Evolutionary conservation across 306 rosid genomes (phyloP), one percentile per base, ranked within the genome.

Genomic region (Carpinus viminea): DNA sequence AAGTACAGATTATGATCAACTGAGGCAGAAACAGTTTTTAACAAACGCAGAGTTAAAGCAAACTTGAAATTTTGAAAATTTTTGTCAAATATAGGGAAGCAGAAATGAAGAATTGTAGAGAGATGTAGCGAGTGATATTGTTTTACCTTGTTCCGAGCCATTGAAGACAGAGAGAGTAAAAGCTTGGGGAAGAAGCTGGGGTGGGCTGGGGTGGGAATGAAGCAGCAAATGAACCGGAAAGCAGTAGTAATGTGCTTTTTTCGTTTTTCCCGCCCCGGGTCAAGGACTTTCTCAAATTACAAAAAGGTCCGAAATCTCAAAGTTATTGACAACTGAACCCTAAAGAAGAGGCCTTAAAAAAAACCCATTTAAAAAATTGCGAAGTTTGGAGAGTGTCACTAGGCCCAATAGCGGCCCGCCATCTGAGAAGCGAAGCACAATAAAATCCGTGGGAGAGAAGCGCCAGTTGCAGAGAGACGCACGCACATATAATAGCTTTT

Each of bases 81-180:
- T 2, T 18, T 15, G 65, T 20, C 13, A 57, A 57, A 3, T 34
- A 16, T 7, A 34, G 45, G 3, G 47, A 18, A 68, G 50, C n/a
- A 66, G 17, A 38, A 66, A 38, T 41, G 26, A 68, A 41, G 28
- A 41, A 68, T 66, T 4, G 7, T 18, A 38, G n/a, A 36, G 50
- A 17, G 17, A 8, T n/a, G 26, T 66, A 1, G 50, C 2, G 24
- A 17, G 24, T 7, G 48, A 66, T 36, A 68, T 66, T 13, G 52
- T 16, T 5, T 74, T 72, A 89, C 98, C 95, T 77, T 93, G 88
- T 86, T 87, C 41, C 97, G 88, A 75, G 97, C 91, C 98, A 93
- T 93, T 77, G 79, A 53, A 75, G 81, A 70, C 53, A 26, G 18
- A 20, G 21, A 21, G 34, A 26, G 21, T 55, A 18, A 53, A 68